Evolutionary conservation across 768 basidiomycete genomes (phyloP).

Genomic region (Kondoa malvinella): DNA sequence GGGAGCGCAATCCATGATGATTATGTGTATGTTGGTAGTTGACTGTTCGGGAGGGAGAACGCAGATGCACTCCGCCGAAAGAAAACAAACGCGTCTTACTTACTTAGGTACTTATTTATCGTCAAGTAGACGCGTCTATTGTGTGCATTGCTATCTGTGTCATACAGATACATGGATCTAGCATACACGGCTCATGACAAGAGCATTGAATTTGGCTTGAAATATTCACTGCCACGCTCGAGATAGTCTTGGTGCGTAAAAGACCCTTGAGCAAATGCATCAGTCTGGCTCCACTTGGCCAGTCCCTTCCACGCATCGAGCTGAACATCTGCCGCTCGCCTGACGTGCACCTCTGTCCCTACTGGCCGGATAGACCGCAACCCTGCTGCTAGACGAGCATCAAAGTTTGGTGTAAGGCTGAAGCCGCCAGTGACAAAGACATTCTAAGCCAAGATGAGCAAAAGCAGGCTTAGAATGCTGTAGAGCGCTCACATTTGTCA

Average conservation of each 20-base stretch:
- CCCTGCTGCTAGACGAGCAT: slow-evolving; percentile 48
- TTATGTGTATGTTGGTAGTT: too few species aligned
- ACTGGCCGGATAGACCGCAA: slow-evolving; percentile 75
- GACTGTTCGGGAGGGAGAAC: too few species aligned
- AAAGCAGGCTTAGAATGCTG: not conserved
- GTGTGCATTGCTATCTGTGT: too few species aligned
- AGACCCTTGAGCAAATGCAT: slow-evolving; percentile 41
- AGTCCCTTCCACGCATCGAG: slow-evolving; percentile 86
- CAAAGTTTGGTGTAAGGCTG: slow-evolving; percentile 53
- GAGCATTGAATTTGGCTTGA: slow-evolving; percentile 74
- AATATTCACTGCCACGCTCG: slow-evolving; percentile 71
- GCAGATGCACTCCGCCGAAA: too few species aligned
- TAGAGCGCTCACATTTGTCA: slow-evolving; percentile 49
- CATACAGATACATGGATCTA: too few species aligned
- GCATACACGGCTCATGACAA: too few species aligned
- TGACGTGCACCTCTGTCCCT: slow-evolving; percentile 52
- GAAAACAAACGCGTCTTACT: too few species aligned
- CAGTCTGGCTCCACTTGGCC: slow-evolving; percentile 45
- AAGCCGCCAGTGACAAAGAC: slow-evolving; percentile 77
- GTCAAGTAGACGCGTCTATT: too few species aligned
- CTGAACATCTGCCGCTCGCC: slow-evolving; percentile 47
- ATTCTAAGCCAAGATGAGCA: slow-evolving; percentile 42
- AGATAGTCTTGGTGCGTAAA: slow-evolving; percentile 70
- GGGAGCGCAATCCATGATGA: too few species aligned
- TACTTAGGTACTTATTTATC: too few species aligned